A percentile compares a stretch with the other conserved stretches of the same genome.
phyloP scores from a whole-genome alignment of 192 early-diverging fungal genomes.

The Coemansia sp. region DNA sequence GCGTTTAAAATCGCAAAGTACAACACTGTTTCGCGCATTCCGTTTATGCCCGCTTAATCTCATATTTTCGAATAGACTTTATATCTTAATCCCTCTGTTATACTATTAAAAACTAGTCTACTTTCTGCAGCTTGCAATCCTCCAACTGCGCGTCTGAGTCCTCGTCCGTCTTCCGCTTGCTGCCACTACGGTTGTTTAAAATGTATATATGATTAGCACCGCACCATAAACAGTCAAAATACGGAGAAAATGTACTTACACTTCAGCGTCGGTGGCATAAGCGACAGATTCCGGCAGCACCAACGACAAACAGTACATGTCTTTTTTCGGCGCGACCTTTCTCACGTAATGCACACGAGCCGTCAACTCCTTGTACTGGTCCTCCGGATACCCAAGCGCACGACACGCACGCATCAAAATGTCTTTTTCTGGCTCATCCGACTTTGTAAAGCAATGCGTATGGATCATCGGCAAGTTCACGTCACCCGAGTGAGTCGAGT shows the following conservation, averaged over 20 bases:
- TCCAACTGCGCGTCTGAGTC: neutral
- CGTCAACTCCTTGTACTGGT: constrained; percentile 33
- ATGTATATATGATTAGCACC: too few relatives aligned
- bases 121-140: neutral
- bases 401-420: constrained; percentile 47
- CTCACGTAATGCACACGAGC: constrained; percentile 77
- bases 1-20: constrained; percentile 26
- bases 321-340: constrained; percentile 96
- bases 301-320: constrained; percentile 96
- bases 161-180: neutral
- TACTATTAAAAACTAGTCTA: neutral
- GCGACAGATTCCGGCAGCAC: constrained; percentile 75
- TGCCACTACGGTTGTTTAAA: neutral
- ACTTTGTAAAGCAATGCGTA: constrained; percentile 92
- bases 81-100: neutral
- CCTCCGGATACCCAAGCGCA: constrained; percentile 56
- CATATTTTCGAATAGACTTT: neutral
- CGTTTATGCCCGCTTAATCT: neutral
- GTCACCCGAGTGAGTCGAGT: constrained; percentile 36
- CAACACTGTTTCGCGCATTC: constrained; percentile 10
- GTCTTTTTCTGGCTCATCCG: constrained; percentile 67
- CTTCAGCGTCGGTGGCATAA: constrained; percentile 41
- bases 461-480: constrained; percentile 83
- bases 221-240: neutral
- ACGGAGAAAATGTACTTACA: constrained; percentile 14